Evolutionary conservation across 805 yeast genomes (phyloP).

Genomic region (Candida argentea): DNA sequence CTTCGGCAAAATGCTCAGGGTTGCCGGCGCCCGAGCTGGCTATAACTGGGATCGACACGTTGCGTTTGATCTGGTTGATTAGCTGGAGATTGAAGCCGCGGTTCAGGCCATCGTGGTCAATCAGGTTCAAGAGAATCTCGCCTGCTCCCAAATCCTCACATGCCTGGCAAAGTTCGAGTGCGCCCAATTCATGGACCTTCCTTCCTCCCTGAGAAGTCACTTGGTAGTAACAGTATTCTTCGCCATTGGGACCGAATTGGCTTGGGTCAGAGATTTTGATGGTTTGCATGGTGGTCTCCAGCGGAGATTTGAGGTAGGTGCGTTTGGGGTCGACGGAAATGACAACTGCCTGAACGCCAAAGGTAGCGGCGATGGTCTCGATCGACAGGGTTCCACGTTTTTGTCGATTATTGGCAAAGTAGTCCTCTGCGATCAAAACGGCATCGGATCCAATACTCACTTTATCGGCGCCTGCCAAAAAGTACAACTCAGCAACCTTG

Average conservation of each 20-base stretch:
- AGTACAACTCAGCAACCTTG: constrained; percentile 84
- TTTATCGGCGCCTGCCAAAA: constrained; percentile 96
- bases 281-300: constrained; percentile 49
- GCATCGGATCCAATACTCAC: constrained; percentile 98
- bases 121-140: constrained; percentile 85
- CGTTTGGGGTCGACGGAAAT: constrained; percentile 97
- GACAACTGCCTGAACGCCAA: constrained; percentile 96
- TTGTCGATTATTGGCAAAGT: constrained; percentile 44
- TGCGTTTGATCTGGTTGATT: constrained; percentile 62
- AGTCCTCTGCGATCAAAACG: constrained; percentile 81
- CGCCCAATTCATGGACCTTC: constrained; percentile 77
- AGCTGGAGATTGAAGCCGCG: constrained; percentile 89
- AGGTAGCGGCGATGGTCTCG: constrained; percentile 84
- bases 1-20: constrained; percentile 86
- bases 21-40: constrained; percentile 97
- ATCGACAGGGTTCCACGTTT: constrained; percentile 79
- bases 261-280: constrained; percentile 46
- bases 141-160: constrained; percentile 96
- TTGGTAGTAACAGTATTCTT: constrained; percentile 84
- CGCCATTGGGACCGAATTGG: constrained; percentile 73
- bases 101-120: constrained; percentile 94
- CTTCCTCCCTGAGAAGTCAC: constrained; percentile 97
- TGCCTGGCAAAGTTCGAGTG: constrained; percentile 77
- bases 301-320: constrained; percentile 58
- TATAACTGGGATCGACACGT: constrained; percentile 84